A percentile compares a stretch with the other conserved stretches of the same genome.
Conservation (phyloP, 2,329 filamentous ascomycete genomes). For the Pseudogymnoascus sp. region DNA sequence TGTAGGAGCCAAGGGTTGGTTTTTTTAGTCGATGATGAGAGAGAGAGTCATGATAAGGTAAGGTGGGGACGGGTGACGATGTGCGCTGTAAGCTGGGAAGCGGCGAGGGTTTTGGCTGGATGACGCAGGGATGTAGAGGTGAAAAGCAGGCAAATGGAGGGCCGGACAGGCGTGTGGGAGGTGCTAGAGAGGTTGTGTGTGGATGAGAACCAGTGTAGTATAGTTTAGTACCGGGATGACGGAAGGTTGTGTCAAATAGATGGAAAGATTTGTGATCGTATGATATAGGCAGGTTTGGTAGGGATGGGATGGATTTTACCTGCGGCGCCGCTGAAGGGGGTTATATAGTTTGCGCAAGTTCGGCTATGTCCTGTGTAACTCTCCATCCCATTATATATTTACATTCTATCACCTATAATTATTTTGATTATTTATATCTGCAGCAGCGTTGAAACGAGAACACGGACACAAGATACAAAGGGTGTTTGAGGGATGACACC, state of each 20-base stretch:
- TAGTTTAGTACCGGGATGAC: conserved; percentile 1
- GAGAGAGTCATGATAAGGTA: conserved; percentile 6
- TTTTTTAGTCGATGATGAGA: conserved; percentile 7
- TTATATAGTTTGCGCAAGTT: neutral
- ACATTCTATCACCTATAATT: neutral
- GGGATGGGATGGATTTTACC: neutral
- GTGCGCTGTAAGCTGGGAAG: neutral
- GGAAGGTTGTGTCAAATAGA: conserved; percentile 4
- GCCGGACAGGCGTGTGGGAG: conserved; percentile 2
- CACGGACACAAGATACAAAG: neutral
- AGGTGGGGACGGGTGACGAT: conserved; percentile 1
- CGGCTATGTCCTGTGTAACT: neutral
- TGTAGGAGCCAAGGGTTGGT: neutral
- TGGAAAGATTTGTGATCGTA: neutral
- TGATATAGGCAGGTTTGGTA: neutral
- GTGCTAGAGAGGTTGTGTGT: neutral
- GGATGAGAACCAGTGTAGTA: neutral
- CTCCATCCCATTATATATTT: neutral
- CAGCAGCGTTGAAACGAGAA: neutral
- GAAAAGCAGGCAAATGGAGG: neutral
- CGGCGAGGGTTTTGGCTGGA: neutral
- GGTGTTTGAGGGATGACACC: conserved; percentile 5
- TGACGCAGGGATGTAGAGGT: neutral
- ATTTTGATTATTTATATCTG: neutral
- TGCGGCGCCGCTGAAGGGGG: neutral